phyloP scores from a whole-genome alignment of 2,329 filamentous ascomycete species.

The Clonostachys byssicola region DNA sequence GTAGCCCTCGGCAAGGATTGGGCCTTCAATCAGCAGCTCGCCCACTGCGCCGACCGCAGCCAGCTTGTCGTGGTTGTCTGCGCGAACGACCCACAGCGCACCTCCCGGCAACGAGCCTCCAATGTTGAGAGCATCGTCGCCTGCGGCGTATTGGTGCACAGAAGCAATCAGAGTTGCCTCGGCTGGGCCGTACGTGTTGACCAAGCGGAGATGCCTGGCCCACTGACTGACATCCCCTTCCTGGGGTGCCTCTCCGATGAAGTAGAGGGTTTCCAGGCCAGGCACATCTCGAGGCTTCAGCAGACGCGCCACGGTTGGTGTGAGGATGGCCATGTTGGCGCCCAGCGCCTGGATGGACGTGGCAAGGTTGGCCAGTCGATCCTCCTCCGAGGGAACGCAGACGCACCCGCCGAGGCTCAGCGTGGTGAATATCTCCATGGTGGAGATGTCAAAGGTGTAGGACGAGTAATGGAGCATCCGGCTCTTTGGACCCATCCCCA shows the following conservation, averaged over 20 bases:
- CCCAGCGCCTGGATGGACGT: slow-evolving; percentile 6
- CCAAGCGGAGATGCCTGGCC: slow-evolving; percentile 2
- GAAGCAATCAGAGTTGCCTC: slow-evolving; percentile 2
- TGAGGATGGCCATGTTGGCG: slow-evolving; percentile 11
- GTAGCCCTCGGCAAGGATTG: slow-evolving; percentile 37
- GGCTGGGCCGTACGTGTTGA: slow-evolving; percentile 6
- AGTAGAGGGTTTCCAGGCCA: slow-evolving; percentile 1
- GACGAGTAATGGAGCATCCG: slow-evolving; percentile 5
- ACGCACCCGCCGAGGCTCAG: slow-evolving; percentile 18
- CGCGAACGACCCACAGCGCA: slow-evolving; percentile 10
- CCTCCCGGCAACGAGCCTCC: slow-evolving; percentile 1
- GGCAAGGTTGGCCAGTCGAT: slow-evolving; percentile 28
- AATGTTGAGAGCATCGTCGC: slow-evolving; percentile 1
- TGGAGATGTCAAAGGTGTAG: slow-evolving; percentile 4
- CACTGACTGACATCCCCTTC: slow-evolving; percentile 4
- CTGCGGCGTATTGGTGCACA: slow-evolving; percentile 2
- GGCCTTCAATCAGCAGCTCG: slow-evolving; percentile 24
- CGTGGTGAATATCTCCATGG: slow-evolving; percentile 11
- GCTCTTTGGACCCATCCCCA: slow-evolving; percentile 29
- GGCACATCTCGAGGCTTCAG: not conserved
- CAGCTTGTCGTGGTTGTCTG: slow-evolving; percentile 7
- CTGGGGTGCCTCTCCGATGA: slow-evolving; percentile 5
- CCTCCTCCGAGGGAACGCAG: slow-evolving; percentile 28
- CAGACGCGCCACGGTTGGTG: slow-evolving; percentile 2
- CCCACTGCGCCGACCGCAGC: slow-evolving; percentile 12